Evolutionary conservation across 2,329 filamentous ascomycete species (phyloP), one percentile per base, ranked within the genome.

Genomic region (Fusarium sp.): DNA sequence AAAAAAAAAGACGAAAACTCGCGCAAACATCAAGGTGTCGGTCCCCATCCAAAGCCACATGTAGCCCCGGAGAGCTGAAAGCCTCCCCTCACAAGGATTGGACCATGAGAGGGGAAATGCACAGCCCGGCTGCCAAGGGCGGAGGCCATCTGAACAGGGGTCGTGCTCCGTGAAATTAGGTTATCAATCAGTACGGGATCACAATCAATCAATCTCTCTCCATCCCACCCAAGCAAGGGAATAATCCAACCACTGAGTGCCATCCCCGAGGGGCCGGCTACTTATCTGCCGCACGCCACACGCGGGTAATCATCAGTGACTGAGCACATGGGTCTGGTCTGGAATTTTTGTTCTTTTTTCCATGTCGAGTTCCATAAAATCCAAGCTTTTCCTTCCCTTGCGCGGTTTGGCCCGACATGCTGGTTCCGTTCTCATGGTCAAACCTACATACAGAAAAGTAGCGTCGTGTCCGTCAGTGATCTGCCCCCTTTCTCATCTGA

Each of bases 151-250:
- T 60, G 35, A 62, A 57, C 65, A 70, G 66, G 64, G 71, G 52
- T 38, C 14, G 54, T 35, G 59, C 40, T 63, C 43, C 58, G 27
- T 60, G 62, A 62, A 71, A 69, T 77, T 74, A 74, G 56, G 76
- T 78, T 78, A 78, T 78, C 76, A 78, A 78, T 78, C 76, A 78
- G 74, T 43, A 62, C 56, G 30, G 57, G 62, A 65, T 72, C 63
- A 45, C 54, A 74, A 74, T 74, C 54, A 74, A 74, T 74, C 71
- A 70, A 74, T 73, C 69, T 63, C 32, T 43, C 43, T 47, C 43
- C 43, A 45, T 30, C 20, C n/a, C 45, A 25, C 33, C 22, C 27
- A 54, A 54, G 14, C 10, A 32, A 22, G 38, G 60, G 43, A 54
- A 63, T 54, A 52, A 63, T 40, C 15, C 37, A 54, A 27, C 30